These are phyloP conservation scores for Oidium heveae DNA, from an alignment of 2,329 filamentous ascomycete genomes.

Conservation along the genomic window DNA sequence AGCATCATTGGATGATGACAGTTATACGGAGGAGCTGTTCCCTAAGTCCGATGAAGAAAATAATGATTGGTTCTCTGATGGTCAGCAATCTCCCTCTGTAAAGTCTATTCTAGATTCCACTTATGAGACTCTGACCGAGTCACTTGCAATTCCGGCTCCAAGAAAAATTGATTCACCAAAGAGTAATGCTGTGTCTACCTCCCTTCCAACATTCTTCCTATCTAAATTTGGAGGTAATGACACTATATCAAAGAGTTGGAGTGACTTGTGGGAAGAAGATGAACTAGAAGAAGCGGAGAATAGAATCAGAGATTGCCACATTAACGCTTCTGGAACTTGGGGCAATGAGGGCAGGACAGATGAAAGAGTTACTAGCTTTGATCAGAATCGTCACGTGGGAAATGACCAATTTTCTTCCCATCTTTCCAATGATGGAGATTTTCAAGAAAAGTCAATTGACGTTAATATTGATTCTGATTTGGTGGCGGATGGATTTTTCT, in stretches of 20 bases:
- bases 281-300: slow-evolving; percentile 43
- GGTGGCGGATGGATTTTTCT: slow-evolving; percentile 46
- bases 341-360: slow-evolving; percentile 32
- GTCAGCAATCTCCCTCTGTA: slow-evolving; percentile 54
- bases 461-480: slow-evolving; percentile 39
- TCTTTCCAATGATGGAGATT: slow-evolving; percentile 13
- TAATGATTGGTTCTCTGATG: slow-evolving; percentile 55
- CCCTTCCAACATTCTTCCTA: slow-evolving; percentile 56
- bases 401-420: slow-evolving; percentile 26
- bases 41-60: slow-evolving; percentile 45
- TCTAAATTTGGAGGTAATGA: slow-evolving; percentile 47
- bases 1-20: slow-evolving; percentile 54
- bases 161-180: slow-evolving; percentile 20
- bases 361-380: slow-evolving; percentile 13
- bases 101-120: slow-evolving; percentile 68
- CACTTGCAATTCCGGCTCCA: slow-evolving; percentile 29
- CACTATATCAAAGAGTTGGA: slow-evolving; percentile 92
- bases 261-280: slow-evolving; percentile 59
- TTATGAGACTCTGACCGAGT: slow-evolving; percentile 58
- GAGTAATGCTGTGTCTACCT: slow-evolving; percentile 35
- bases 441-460: slow-evolving; percentile 9
- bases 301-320: slow-evolving; percentile 29
- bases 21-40: slow-evolving; percentile 62
- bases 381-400: slow-evolving; percentile 27
- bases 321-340: slow-evolving; percentile 50